Evolutionary conservation across 257 asterid species (phyloP), one percentile per base, ranked within the genome.

Genomic region (Oldenlandia corymbosa): DNA sequence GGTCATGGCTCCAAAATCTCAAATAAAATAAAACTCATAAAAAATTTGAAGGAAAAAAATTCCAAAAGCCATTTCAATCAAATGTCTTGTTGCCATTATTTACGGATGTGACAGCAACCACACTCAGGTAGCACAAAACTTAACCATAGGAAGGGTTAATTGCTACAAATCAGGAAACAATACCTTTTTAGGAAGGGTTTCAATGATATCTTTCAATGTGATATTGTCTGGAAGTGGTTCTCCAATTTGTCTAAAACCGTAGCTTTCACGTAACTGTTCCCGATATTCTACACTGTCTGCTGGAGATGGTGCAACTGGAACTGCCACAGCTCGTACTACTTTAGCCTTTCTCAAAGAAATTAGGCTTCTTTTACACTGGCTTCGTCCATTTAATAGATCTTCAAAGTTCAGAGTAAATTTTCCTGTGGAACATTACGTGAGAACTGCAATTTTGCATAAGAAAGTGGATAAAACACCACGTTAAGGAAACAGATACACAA

Each of bases 111-210:
- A n/a, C n/a, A n/a, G n/a, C n/a, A n/a, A n/a, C n/a, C n/a, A n/a
- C n/a, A n/a, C n/a, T n/a, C n/a, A n/a, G n/a, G n/a, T n/a, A n/a
- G n/a, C n/a, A n/a, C n/a, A n/a, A n/a, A 14, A 3, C 31, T 65
- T 37, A 50, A 24, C n/a, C 7, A n/a, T 68, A 4, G 13, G 4
- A 5, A 47, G 36, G 17, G 27, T 8, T 27, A 43, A 3, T 18
- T 18, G 37, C 43, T 20, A 39, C 18, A 18, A 13, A 24, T 41
- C 16, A 51, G 45, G 24, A 27, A 64, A 64, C 71, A 36, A 48
- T 65, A 87, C 99, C 96, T 93, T 85, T 68, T 76, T 87, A 1
- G 99, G 97, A 68, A 93, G 88, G 16, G 94, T 85, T 14, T 90
- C 94, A 27, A 67, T 57, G 62, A 90, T 84, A 73, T 90, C 90